Evolutionary conservation across 805 yeast genomes (phyloP), one percentile per base, ranked within the genome.

Genomic region (Teunomyces lycoperdinae): DNA sequence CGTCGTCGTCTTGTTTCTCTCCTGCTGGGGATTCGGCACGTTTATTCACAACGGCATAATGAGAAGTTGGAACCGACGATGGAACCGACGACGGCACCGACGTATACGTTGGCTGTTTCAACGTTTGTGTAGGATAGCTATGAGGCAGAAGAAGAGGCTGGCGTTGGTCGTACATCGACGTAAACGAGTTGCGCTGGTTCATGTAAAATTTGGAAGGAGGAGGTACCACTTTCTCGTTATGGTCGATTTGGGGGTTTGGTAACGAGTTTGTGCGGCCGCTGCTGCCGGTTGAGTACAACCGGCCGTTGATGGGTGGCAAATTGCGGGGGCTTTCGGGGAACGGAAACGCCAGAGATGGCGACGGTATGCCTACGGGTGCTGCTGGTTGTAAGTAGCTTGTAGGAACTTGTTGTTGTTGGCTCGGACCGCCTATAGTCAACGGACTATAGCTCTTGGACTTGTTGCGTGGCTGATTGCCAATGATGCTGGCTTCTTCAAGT

Each of bases 151-250:
- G 24, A 41, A 34, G 35, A 38, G 36, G 17, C 30, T 49, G 36
- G 32, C 38, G 38, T 33, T 50, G 45, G 24, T 50, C 56, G 33
- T 48, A 54, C 44, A 56, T 47, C 42, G 59, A 54, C 14, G 63
- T 52, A 33, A 59, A 59, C 10, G 61, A 56, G 43, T 59, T 51
- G 8, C 63, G 43, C 45, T 59, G 63, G 16, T 43, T 33, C 42
- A 41, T 38, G 31, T 42, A 43, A 24, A 29, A 43, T 29, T 33
- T 40, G 3, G 44, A 34, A 9, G 43, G 32, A 9, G 42, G 27
- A 13, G 32, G 30, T 5, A 14, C 29, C 8, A 30, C 6, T 20
- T 41, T 40, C 3, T 11, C 27, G 9, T 45, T 32, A 29, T 49
- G 42, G 10, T 57, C 61, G 16, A 47, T 48, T 17, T 42, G 31